Conservation (phyloP, 2,329 filamentous ascomycete genomes). For the Pochonia chlamydosporia region DNA sequence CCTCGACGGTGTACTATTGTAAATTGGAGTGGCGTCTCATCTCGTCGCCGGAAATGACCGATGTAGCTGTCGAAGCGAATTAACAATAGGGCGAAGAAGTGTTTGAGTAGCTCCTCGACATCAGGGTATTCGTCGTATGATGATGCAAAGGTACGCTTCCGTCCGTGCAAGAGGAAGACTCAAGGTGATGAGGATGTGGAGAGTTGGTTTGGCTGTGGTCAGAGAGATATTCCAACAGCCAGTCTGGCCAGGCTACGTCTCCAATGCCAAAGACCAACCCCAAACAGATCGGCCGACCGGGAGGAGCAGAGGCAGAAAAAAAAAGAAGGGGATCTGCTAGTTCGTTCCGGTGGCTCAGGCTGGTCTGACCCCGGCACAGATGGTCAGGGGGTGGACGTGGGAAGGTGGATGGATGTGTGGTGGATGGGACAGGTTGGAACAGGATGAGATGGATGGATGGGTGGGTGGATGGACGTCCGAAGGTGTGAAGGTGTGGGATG, state of each 20-base stretch:
- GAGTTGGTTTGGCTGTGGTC: too few species aligned
- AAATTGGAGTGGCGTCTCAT: constrained; percentile 3
- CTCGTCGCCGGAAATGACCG: constrained; percentile 1
- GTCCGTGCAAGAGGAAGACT: not conserved
- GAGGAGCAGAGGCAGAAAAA: not conserved
- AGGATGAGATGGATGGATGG: not conserved
- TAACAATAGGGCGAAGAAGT: not conserved
- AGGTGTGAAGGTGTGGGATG: not conserved
- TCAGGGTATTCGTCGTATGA: not conserved
- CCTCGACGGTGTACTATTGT: constrained; percentile 2
- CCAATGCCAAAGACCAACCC: not conserved
- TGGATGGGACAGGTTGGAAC: too few species aligned
- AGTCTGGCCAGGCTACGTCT: not conserved
- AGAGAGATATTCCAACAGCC: not conserved
- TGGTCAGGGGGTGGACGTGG: not conserved
- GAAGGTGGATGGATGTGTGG: not conserved
- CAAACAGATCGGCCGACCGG: constrained; percentile 4
- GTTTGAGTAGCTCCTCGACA: not conserved
- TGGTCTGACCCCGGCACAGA: not conserved
- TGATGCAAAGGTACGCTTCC: not conserved
- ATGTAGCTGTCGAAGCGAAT: not conserved
- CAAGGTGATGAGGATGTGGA: not conserved
- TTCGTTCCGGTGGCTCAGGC: not conserved
- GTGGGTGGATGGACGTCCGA: not conserved
- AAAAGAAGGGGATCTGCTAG: constrained; percentile 8